Evolutionary conservation across 2,329 filamentous ascomycete species (phyloP).

Genomic region (Xylariomycetidae sp.): DNA sequence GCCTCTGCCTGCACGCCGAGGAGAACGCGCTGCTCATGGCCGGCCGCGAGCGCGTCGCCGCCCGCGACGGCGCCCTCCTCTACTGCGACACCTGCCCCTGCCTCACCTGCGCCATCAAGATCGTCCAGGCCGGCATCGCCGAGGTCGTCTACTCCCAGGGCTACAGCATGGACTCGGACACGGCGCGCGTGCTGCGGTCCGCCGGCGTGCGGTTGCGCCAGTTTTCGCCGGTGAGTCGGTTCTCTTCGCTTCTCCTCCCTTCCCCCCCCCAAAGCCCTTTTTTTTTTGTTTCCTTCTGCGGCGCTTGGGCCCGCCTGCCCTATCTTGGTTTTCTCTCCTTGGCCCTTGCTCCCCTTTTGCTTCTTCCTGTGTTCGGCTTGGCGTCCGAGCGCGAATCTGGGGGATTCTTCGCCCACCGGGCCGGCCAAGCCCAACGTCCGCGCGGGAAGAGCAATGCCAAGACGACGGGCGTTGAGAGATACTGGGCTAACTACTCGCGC

Average conservation of each 20-base stretch:
- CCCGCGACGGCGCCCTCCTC: constrained; percentile 67
- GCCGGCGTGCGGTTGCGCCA: constrained; percentile 82
- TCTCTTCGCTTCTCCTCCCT: background rate
- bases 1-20: constrained; percentile 94
- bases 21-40: constrained; percentile 96
- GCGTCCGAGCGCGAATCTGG: no score
- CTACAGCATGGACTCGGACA: constrained; percentile 89
- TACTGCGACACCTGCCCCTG: constrained; percentile 98
- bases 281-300: background rate
- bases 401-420: no score
- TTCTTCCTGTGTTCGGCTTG: no score
- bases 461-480: no score
- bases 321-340: no score
- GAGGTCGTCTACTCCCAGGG: constrained; percentile 93
- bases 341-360: no score
- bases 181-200: constrained; percentile 73
- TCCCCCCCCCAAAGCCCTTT: background rate
- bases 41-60: constrained; percentile 72
- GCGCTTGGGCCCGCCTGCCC: no score
- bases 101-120: constrained; percentile 97
- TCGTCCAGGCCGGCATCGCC: constrained; percentile 89
- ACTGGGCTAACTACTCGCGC: no score
- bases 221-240: constrained; percentile 68
- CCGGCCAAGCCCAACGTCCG: no score
- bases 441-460: no score